Conservation (phyloP, 192 early-diverging fungal species). For the Geosiphon pyriformis region DNA sequence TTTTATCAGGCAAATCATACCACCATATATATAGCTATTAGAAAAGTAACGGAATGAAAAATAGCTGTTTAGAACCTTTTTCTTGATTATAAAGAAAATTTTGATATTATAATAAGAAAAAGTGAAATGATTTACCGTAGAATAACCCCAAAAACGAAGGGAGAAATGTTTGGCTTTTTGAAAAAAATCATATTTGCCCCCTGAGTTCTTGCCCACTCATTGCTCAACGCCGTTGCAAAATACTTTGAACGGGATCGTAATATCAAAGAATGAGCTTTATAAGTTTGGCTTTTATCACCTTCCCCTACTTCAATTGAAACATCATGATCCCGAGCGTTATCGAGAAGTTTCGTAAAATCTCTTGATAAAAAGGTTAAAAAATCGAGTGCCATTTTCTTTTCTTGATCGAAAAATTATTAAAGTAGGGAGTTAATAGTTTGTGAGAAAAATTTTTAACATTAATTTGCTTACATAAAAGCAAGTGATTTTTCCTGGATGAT, state of each 20-base stretch:
- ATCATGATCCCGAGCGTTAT: neutral
- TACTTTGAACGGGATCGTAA: neutral
- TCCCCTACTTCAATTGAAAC: constrained; percentile 4
- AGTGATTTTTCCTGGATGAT: too few species aligned
- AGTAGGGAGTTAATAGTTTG: too few species aligned
- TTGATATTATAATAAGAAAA: neutral
- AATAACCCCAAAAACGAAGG: neutral
- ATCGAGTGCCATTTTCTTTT: neutral
- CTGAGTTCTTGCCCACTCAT: neutral
- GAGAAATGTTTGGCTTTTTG: neutral
- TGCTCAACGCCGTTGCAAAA: neutral
- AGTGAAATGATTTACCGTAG: neutral
- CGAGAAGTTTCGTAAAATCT: neutral
- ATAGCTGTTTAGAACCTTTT: neutral
- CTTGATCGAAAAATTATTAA: too few species aligned
- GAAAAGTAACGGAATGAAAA: neutral
- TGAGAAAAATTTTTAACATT: too few species aligned
- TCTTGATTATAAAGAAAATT: neutral
- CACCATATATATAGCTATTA: constrained; percentile 4
- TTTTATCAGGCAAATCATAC: neutral
- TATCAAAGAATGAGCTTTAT: constrained; percentile 10
- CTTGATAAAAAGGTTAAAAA: neutral
- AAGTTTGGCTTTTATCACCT: neutral
- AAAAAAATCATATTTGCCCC: neutral
- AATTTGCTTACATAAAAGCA: too few species aligned